Evolutionary conservation across 2,329 filamentous ascomycete species (phyloP).

Genomic region (Fusarium metavorans): DNA sequence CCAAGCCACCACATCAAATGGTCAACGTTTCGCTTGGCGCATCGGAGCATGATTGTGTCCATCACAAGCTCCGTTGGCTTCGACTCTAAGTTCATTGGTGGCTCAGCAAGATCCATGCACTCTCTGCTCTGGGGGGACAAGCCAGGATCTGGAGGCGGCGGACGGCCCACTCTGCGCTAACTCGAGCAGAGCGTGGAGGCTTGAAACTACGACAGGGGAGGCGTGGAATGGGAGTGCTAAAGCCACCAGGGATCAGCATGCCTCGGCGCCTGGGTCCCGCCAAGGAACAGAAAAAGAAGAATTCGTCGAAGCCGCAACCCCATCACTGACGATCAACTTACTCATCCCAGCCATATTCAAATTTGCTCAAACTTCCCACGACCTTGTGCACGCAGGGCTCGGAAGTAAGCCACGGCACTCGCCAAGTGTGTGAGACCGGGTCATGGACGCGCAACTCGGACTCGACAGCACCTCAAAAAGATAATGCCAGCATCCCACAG

Average conservation of each 20-base stretch:
- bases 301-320: conserved; percentile 37
- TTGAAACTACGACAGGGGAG: conserved; percentile 27
- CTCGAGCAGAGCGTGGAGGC: conserved; percentile 31
- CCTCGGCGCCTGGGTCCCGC: conserved; percentile 33
- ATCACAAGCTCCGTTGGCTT: conserved; percentile 19
- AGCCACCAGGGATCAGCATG: conserved; percentile 37
- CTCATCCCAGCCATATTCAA: neutral
- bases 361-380: neutral
- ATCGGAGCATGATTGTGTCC: conserved; percentile 9
- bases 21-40: conserved; percentile 5
- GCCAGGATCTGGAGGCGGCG: conserved; percentile 24
- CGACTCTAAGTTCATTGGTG: conserved; percentile 21
- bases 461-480: neutral
- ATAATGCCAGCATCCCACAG: conserved; percentile 9
- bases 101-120: conserved; percentile 22
- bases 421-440: neutral
- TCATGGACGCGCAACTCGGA: neutral
- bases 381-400: neutral
- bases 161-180: conserved; percentile 27
- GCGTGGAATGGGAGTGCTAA: conserved; percentile 32
- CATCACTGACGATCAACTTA: conserved; percentile 26
- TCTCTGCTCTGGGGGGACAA: conserved; percentile 19
- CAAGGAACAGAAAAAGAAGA: conserved; percentile 47
- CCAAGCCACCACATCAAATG: conserved; percentile 6
- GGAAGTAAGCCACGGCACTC: neutral